phyloP scores from a whole-genome alignment of 2,329 filamentous ascomycete species.

The Simplicillium sp. region DNA sequence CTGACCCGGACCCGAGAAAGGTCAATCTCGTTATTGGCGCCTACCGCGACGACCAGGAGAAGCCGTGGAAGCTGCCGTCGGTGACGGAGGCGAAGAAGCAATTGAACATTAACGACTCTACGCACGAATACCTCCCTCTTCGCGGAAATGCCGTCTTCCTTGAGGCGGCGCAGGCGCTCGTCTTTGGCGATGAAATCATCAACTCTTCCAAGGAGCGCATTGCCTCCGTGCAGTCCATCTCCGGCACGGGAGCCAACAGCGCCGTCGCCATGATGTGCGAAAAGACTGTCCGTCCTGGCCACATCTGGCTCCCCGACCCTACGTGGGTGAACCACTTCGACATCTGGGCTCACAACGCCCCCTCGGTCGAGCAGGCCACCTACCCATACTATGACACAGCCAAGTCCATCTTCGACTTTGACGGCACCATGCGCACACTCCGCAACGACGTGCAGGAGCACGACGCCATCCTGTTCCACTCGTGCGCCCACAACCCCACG shows the following conservation, averaged over 20 bases:
- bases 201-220: slow-evolving; percentile 5
- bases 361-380: slow-evolving; percentile 8
- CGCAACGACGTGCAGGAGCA: slow-evolving; percentile 12
- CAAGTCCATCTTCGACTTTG: slow-evolving; percentile 17
- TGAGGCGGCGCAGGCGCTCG: slow-evolving; percentile 13
- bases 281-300: slow-evolving; percentile 10
- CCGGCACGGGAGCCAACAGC: slow-evolving; percentile 24
- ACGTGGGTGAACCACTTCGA: slow-evolving; percentile 40
- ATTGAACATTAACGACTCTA: slow-evolving; percentile 21
- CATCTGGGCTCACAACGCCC: slow-evolving; percentile 17
- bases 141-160: slow-evolving; percentile 65
- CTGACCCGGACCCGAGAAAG: slow-evolving; percentile 18
- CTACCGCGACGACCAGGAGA: slow-evolving; percentile 80
- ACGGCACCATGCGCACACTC: slow-evolving; percentile 16
- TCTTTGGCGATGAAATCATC: slow-evolving; percentile 10
- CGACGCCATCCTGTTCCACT: slow-evolving; percentile 24
- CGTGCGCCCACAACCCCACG: slow-evolving; percentile 28
- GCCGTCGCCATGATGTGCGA: slow-evolving; percentile 17
- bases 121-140: slow-evolving; percentile 93
- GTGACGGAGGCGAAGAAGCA: slow-evolving; percentile 70
- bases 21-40: slow-evolving; percentile 49
- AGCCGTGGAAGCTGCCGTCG: slow-evolving; percentile 80
- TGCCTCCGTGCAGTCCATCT: slow-evolving; percentile 21
- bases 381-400: slow-evolving; percentile 22
- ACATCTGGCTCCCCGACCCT: slow-evolving; percentile 17